Evolutionary conservation across 73 alveolate genomes (phyloP).

Genomic region (Paramecium biaurelia): DNA sequence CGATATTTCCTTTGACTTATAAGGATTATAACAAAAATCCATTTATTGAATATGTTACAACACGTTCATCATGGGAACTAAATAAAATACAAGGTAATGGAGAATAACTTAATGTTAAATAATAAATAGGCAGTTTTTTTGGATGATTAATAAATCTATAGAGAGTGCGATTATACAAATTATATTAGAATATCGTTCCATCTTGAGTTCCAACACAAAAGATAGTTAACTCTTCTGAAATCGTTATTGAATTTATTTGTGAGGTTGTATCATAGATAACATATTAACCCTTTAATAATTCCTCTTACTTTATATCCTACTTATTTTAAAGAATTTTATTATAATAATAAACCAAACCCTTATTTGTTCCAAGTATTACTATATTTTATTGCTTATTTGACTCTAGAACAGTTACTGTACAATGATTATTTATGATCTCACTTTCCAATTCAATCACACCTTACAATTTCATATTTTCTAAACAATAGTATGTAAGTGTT

Average conservation of each 20-base stretch:
- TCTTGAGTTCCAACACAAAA: constrained; percentile 23
- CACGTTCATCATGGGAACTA: background rate
- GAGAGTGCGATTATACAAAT: constrained; percentile 16
- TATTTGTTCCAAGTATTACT: background rate
- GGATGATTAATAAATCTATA: background rate
- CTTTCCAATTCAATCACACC: background rate
- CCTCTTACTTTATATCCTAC: background rate
- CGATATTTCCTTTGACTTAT: background rate
- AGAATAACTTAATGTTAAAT: background rate
- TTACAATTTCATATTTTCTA: background rate
- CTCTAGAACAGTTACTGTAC: background rate
- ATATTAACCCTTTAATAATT: background rate
- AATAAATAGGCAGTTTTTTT: background rate
- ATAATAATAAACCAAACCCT: background rate
- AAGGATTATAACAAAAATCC: background rate
- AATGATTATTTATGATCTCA: background rate
- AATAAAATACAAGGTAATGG: background rate
- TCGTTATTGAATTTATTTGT: background rate
- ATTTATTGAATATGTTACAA: background rate
- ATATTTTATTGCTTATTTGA: background rate
- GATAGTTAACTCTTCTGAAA: background rate
- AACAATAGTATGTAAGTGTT: background rate
- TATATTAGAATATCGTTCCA: background rate
- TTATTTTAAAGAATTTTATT: background rate
- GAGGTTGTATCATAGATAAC: background rate